A percentile compares a stretch with the other conserved stretches of the same genome.
phyloP scores from a whole-genome alignment of 192 early-diverging fungal species.

The Jimgerdemannia flammicorona region DNA sequence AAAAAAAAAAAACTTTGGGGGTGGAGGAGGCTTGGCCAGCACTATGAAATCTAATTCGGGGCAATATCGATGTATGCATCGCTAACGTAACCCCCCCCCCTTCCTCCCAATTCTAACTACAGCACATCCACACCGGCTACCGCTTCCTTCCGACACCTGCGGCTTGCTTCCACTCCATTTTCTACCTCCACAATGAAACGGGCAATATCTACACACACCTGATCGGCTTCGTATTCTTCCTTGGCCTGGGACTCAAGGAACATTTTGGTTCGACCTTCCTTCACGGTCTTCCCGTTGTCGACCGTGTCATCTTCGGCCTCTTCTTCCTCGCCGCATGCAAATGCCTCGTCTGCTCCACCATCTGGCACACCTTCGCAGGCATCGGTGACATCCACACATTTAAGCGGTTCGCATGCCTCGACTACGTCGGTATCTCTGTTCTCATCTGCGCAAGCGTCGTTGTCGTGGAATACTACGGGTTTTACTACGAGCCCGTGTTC shows the following conservation, averaged over 20 bases:
- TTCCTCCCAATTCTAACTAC: not conserved
- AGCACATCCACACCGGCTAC: slow-evolving; percentile 42
- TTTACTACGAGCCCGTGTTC: slow-evolving; percentile 42
- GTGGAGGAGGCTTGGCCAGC: too few relatives aligned
- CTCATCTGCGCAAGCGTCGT: slow-evolving; percentile 55
- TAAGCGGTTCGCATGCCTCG: slow-evolving; percentile 49
- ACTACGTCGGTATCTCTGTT: slow-evolving; percentile 60
- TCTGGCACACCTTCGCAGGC: slow-evolving; percentile 55
- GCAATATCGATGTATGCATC: not conserved
- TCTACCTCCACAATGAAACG: slow-evolving; percentile 66
- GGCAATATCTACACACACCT: slow-evolving; percentile 69
- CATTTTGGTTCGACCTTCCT: slow-evolving; percentile 27
- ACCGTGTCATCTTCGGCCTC: slow-evolving; percentile 48
- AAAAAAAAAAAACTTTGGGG: too few relatives aligned
- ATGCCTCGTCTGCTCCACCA: slow-evolving; percentile 53
- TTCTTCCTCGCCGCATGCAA: slow-evolving; percentile 60
- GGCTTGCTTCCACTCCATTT: slow-evolving; percentile 54
- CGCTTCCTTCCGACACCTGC: slow-evolving; percentile 53
- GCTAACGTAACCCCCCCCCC: not conserved
- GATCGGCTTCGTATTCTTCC: slow-evolving; percentile 53
- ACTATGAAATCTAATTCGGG: too few relatives aligned
- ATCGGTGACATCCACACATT: slow-evolving; percentile 45
- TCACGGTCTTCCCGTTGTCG: slow-evolving; percentile 17
- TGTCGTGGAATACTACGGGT: slow-evolving; percentile 57
- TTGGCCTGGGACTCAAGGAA: slow-evolving; percentile 50